Evolutionary conservation across 768 basidiomycete species (phyloP), one percentile per base, ranked within the genome.

Genomic region (Tremella fuciformis): DNA sequence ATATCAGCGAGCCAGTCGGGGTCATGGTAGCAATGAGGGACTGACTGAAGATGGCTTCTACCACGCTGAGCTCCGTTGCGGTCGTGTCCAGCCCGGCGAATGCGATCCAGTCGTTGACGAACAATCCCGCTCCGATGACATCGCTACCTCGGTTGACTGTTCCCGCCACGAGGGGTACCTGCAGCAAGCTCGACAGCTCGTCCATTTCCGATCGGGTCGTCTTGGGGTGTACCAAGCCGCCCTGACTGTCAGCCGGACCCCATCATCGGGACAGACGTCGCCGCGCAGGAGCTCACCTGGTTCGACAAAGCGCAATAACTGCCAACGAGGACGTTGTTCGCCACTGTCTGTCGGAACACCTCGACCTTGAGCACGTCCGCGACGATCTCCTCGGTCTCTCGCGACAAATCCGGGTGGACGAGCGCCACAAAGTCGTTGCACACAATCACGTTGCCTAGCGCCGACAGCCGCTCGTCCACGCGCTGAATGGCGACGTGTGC

Each of bases 331-430:
- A 93, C 93, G 79, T 98, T 97, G 66, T 90, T 88, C 13, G 96
- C 96, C 65, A 99, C 82, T 9, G 92, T 99, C 78, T 99, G 96
- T 49, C 96, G 83, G 81, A 99, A 99, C 3, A 98, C 96, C 77
- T 99, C 96, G 62, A 98, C 96, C 78, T 98, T 98, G 67, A 99
- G 84, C 18, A 96, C 91, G 77, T 99, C 96, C 25, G 96, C 96
- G 78, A 99, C 97, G 80, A 99, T 98, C 79, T 99, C 96, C 75
- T 99, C 96, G 21, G 96, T 99, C 79, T 98, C 96, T 62, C 96
- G 85, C 80, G 98, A 96, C 60, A 98, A 80, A 66, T 99, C 96
- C 8, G 96, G 96, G 77, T 99, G 96, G 22, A 98, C 96, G 68
- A 99, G 87, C 8, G 96, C 96, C 66, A 99, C 94, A 72, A 98